phyloP scores from a whole-genome alignment of 2,329 filamentous ascomycete genomes.

The Colletotrichum filicis region DNA sequence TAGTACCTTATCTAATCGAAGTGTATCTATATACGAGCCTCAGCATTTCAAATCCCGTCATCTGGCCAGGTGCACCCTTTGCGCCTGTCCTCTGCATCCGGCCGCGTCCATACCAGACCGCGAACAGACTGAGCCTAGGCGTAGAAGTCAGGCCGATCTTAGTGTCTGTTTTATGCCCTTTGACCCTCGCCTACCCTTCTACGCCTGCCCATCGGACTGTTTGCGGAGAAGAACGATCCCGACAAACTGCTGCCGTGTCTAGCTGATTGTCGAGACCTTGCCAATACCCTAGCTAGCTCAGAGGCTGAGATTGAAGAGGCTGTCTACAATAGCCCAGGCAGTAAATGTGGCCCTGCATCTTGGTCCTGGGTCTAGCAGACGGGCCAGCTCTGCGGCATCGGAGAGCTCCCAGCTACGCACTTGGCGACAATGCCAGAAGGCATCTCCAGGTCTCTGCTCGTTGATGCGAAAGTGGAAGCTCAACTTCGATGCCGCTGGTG shows the following conservation, averaged over 20 bases:
- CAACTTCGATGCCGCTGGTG: too few species aligned
- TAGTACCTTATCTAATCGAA: too few species aligned
- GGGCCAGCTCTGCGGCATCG: neutral
- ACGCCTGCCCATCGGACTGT: neutral
- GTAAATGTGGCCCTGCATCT: neutral
- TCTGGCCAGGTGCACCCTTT: too few species aligned
- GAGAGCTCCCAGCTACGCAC: neutral
- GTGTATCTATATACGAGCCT: too few species aligned
- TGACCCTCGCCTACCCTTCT: fast-evolving
- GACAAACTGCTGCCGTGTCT: neutral
- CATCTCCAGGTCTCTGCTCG: too few species aligned
- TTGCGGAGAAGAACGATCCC: neutral
- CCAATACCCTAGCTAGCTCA: neutral
- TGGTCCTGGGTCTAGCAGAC: neutral
- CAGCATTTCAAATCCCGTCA: too few species aligned
- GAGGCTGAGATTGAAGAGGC: neutral
- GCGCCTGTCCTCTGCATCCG: too few species aligned
- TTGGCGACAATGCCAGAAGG: neutral
- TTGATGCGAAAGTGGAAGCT: too few species aligned
- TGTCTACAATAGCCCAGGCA: too few species aligned
- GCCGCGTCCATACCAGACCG: too few species aligned
- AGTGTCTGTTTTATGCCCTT: neutral
- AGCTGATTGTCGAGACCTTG: neutral
- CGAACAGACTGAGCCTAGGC: too few species aligned
- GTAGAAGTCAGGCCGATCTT: too few species aligned